Evolutionary conservation across 352 stramenopile genomes (phyloP).

Genomic region (Phytophthora kernoviae): DNA sequence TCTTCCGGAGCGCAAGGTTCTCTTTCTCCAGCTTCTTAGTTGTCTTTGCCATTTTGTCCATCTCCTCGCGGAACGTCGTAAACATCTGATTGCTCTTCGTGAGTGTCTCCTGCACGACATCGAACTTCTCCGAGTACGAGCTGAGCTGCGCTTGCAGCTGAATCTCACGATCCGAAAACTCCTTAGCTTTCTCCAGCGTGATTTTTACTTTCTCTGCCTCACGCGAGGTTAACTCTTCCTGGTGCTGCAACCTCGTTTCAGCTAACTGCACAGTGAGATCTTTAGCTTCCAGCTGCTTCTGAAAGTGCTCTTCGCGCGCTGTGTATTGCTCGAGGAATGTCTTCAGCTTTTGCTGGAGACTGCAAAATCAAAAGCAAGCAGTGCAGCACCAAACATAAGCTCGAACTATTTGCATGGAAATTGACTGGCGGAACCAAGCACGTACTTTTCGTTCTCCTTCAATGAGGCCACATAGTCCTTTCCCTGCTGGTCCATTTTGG

Average conservation of each 20-base stretch:
- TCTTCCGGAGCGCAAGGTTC: constrained; percentile 78
- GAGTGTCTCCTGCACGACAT: constrained; percentile 84
- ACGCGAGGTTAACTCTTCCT: constrained; percentile 71
- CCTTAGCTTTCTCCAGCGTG: constrained; percentile 84
- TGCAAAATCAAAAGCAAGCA: constrained; percentile 21
- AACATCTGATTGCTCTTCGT: constrained; percentile 90
- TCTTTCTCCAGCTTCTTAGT: constrained; percentile 90
- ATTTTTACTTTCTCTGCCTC: constrained; percentile 73
- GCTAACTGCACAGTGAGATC: constrained; percentile 80
- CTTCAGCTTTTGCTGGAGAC: constrained; percentile 86
- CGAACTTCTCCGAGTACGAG: constrained; percentile 88
- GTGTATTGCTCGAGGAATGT: constrained; percentile 83
- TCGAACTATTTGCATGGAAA: not conserved
- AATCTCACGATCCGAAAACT: constrained; percentile 79
- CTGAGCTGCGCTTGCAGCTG: constrained; percentile 79
- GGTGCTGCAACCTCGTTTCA: constrained; percentile 82
- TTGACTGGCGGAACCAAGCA: not conserved
- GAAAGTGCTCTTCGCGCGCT: constrained; percentile 82
- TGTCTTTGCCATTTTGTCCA: constrained; percentile 89
- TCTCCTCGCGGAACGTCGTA: constrained; percentile 80
- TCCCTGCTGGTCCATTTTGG: constrained; percentile 89
- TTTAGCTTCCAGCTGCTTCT: constrained; percentile 84
- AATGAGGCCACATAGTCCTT: constrained; percentile 85
- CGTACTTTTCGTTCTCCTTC: constrained; percentile 85
- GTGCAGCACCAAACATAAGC: not conserved